Percentiles rank a stretch among this genome's conserved stretches.
Conservation (phyloP, 345 rosid genomes). For the Anastatica hierochuntica region DNA sequence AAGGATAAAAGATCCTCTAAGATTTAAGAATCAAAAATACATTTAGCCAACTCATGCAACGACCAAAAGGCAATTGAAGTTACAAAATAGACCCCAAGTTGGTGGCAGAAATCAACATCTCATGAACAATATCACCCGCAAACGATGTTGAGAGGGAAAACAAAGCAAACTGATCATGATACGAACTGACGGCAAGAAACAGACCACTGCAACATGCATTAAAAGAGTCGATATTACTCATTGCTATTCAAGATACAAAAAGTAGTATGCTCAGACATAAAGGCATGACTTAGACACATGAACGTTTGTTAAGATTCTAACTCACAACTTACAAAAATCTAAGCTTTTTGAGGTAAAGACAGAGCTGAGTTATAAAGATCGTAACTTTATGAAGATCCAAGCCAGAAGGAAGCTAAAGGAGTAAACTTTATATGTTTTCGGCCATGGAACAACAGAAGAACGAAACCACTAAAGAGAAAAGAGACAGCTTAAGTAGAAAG, state of each 20-base stretch:
- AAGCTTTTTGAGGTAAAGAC: too few species aligned
- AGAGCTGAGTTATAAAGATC: too few species aligned
- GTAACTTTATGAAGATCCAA: too few species aligned
- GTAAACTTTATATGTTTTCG: too few species aligned
- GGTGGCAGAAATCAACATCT: constrained; percentile 42
- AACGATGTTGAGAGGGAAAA: constrained; percentile 65
- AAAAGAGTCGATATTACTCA: constrained; percentile 2
- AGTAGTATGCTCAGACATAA: background rate
- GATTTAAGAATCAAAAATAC: constrained; percentile 18
- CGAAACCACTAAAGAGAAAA: too few species aligned
- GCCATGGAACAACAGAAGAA: too few species aligned
- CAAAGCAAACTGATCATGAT: constrained; percentile 70
- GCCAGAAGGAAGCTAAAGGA: too few species aligned
- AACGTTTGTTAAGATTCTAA: too few species aligned
- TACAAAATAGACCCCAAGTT: too few species aligned
- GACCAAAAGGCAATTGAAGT: constrained; percentile 6
- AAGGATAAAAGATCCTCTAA: constrained; percentile 72
- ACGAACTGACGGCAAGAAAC: constrained; percentile 72
- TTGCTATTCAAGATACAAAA: background rate
- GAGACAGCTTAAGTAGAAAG: too few species aligned
- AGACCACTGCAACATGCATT: constrained; percentile 49
- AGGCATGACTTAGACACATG: constrained; percentile 5
- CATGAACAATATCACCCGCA: constrained; percentile 51
- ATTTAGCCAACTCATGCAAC: constrained; percentile 4
- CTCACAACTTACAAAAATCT: too few species aligned